phyloP scores from a whole-genome alignment of 768 basidiomycete species.

The Hirschioporus abietinus region DNA sequence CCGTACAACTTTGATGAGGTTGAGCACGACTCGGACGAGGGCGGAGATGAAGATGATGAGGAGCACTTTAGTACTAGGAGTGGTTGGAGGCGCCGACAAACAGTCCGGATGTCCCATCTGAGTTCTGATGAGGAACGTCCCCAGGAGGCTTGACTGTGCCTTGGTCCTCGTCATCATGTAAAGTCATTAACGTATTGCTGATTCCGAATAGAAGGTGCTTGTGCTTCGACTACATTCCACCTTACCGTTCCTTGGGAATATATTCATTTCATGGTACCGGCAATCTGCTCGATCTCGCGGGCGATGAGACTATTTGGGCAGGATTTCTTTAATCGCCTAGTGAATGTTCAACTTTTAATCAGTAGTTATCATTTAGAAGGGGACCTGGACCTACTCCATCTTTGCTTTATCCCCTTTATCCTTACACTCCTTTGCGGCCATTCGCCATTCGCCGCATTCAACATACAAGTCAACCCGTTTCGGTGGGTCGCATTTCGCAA shows the following conservation, averaged over 20 bases:
- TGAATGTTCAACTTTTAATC: slow-evolving; percentile 7
- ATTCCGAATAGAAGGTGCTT: neutral
- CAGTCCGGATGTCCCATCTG: slow-evolving; percentile 4
- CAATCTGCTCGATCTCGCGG: slow-evolving; percentile 68
- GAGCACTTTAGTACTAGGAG: slow-evolving; percentile 20
- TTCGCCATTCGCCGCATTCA: slow-evolving; percentile 84
- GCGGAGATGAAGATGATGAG: slow-evolving; percentile 40
- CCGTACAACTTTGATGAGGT: slow-evolving; percentile 60
- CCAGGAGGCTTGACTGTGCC: slow-evolving; percentile 1
- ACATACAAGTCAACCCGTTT: slow-evolving; percentile 85
- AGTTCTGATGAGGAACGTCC: slow-evolving; percentile 2
- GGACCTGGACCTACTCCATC: slow-evolving; percentile 61
- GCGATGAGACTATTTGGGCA: slow-evolving; percentile 79
- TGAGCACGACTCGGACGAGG: slow-evolving; percentile 35
- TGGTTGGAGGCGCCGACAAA: slow-evolving; percentile 1
- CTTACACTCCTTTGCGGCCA: slow-evolving; percentile 86
- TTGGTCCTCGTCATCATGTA: neutral
- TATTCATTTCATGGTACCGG: slow-evolving; percentile 58
- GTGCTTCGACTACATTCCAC: slow-evolving; percentile 3
- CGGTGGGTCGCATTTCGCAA: slow-evolving; percentile 78
- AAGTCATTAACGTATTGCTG: neutral
- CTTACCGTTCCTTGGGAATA: neutral
- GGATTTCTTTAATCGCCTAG: slow-evolving; percentile 62
- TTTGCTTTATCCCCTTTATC: slow-evolving; percentile 80
- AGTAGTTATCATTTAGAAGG: neutral